Base-by-base conservation (phyloP, 352 stramenopile species). In the Halophytophthora polymorphica region DNA sequence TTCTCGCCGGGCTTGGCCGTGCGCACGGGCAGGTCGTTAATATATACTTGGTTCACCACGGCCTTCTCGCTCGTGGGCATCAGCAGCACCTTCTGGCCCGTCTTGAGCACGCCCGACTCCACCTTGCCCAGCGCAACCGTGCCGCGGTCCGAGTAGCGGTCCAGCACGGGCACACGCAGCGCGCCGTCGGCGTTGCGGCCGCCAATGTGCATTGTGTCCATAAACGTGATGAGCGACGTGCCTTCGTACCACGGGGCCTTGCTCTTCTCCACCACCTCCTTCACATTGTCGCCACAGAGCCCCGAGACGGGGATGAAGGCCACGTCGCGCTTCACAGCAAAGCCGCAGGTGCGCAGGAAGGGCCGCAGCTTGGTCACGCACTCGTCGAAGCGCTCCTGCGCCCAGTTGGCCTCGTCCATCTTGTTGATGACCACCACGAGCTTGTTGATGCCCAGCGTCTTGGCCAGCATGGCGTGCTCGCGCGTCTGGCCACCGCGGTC, bases 341-440 rank as follows among this genome's bases (percentile, higher is more conserved):
- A 99, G 6, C 97, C 97, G 55, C 95, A 99, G 23, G 77, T 84
- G 22, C 79, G 78, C 47, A 92, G 53, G 75, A 98, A 99, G 36
- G 96, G 96, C 31, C 88, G 90, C 34, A 99, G 88, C 74, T 98
- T 99, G 25, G 73, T 84, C 22, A 97, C 79, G 61, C 96, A 99
- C 58, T 93, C 81, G 56, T 92, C 80, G 33, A 73, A 92, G 50
- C 95, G 88, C 31, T 96, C 87, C 62, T 98, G 92, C 6, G 63
- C 83, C 96, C 96, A 99, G 19, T 96, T 97, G 15, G 85, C 83
- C 50, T 99, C 97, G 74, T 99, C 97, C 97, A 99, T 99, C 83
- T 99, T 99, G 74, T 99, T 99, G 66, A 99, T 97, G 14, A 98
- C 96, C 31, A 99, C 96, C 53, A 99, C 78, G 33, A 99, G 84